Conservation (phyloP, 2,329 filamentous ascomycete species). For the Penicillium psychrosexuale region DNA sequence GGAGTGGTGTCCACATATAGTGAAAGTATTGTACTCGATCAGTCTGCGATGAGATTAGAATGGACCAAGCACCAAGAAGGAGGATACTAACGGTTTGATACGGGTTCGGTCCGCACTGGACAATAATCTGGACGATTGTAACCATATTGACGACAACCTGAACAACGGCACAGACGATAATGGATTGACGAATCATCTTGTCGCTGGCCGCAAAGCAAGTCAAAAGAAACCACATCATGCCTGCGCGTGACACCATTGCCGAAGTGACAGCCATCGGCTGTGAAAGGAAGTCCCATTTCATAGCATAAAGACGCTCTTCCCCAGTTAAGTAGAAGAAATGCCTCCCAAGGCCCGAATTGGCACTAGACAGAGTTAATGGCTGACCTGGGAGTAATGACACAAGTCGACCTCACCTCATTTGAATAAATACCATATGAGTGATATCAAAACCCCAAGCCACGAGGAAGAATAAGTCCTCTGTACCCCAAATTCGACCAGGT, state of each 20-base stretch:
- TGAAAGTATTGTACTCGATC: slow-evolving; percentile 36
- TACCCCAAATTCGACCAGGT: slow-evolving; percentile 33
- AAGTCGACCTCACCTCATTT: slow-evolving; percentile 26
- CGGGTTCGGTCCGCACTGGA: slow-evolving; percentile 37
- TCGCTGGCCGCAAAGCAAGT: slow-evolving; percentile 35
- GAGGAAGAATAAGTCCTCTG: slow-evolving; percentile 34
- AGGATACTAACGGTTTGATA: slow-evolving; percentile 24
- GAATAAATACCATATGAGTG: slow-evolving; percentile 32
- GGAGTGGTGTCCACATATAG: slow-evolving; percentile 40
- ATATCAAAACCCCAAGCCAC: slow-evolving; percentile 32
- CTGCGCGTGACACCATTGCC: slow-evolving; percentile 35
- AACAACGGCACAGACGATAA: slow-evolving; percentile 33
- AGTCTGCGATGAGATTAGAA: slow-evolving; percentile 32
- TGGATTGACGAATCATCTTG: slow-evolving; percentile 27
- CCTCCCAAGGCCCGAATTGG: slow-evolving; percentile 31
- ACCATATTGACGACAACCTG: slow-evolving; percentile 35
- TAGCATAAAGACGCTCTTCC: slow-evolving; percentile 23
- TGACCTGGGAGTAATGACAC: no score
- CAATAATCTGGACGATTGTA: slow-evolving; percentile 35
- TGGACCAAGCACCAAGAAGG: neutral
- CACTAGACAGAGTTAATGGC: slow-evolving; percentile 14
- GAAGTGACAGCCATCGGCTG: slow-evolving; percentile 31
- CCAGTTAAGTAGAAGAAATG: slow-evolving; percentile 32
- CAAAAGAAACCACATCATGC: slow-evolving; percentile 39
- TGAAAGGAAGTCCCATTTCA: slow-evolving; percentile 26